These are phyloP conservation scores for Taphrina populina DNA, from an alignment of 1,139 yeast genomes.

Conservation along the genomic window DNA sequence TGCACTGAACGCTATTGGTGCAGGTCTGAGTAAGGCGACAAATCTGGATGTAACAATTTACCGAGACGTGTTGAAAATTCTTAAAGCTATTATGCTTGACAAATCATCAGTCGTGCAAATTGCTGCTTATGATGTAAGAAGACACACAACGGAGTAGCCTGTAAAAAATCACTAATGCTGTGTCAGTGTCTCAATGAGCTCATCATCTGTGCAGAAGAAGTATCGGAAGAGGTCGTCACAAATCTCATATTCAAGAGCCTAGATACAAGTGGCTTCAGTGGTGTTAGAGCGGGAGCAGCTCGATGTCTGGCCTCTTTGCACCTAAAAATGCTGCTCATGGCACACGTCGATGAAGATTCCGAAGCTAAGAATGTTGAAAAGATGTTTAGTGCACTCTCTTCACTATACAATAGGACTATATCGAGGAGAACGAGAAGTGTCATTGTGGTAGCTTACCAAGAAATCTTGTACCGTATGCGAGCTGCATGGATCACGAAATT, in stretches of 20 bases:
- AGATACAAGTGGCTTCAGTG: slow-evolving; percentile 29
- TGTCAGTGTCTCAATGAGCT: slow-evolving; percentile 15
- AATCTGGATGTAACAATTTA: slow-evolving; percentile 45
- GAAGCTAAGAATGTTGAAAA: slow-evolving; percentile 6
- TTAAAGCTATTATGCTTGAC: slow-evolving; percentile 42
- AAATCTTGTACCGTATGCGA: slow-evolving; percentile 41
- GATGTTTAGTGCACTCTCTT: background rate
- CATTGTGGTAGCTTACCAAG: slow-evolving; percentile 42
- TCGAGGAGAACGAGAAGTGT: slow-evolving; percentile 6
- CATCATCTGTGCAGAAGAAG: slow-evolving; percentile 4
- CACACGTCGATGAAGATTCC: slow-evolving; percentile 12
- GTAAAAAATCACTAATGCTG: background rate
- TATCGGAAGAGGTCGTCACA: slow-evolving; percentile 2
- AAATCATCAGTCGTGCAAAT: slow-evolving; percentile 44
- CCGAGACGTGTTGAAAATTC: slow-evolving; percentile 45
- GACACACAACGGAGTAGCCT: background rate
- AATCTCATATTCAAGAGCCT: slow-evolving; percentile 14
- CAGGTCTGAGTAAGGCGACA: slow-evolving; percentile 41
- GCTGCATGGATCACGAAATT: slow-evolving; percentile 40
- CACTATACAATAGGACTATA: slow-evolving; percentile 14
- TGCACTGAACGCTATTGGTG: slow-evolving; percentile 41
- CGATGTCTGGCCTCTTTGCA: slow-evolving; percentile 34
- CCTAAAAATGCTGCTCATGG: slow-evolving; percentile 41
- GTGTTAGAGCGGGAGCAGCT: slow-evolving; percentile 45
- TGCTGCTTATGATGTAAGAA: slow-evolving; percentile 43